These are phyloP conservation scores for Mrakiaceae sp. DNA, from an alignment of 1,284 basidiomycete genomes.

Conservation along the genomic window DNA sequence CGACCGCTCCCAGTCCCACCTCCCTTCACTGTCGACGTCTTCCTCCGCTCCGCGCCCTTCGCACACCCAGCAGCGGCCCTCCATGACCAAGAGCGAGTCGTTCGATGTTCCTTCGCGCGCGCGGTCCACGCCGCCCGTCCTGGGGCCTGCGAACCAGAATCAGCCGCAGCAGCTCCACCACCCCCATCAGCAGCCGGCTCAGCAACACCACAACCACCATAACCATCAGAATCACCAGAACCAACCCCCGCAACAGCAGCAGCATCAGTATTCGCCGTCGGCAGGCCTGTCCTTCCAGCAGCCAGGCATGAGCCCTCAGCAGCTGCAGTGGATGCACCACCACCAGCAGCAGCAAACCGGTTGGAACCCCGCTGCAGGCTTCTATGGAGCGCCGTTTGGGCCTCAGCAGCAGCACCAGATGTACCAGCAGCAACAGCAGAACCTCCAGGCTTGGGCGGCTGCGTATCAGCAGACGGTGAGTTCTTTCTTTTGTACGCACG, in stretches of 20 bases:
- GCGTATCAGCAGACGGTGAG: constrained; percentile 9
- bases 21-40: neutral
- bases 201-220: no score
- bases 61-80: constrained; percentile 1
- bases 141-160: neutral
- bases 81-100: neutral
- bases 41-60: neutral
- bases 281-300: neutral
- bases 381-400: neutral
- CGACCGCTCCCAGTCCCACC: constrained; percentile 12
- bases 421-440: constrained; percentile 16
- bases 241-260: neutral
- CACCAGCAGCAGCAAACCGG: neutral
- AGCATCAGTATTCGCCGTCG: neutral
- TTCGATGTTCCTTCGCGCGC: constrained; percentile 5
- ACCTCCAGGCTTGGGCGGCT: constrained; percentile 15
- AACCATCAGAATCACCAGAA: neutral
- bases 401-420: constrained; percentile 12
- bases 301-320: neutral
- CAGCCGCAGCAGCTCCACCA: neutral
- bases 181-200: no score
- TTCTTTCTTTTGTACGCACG: neutral
- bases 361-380: neutral
- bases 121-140: constrained; percentile 12
- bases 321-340: neutral